These are phyloP conservation scores for Colletotrichum neosansevieriae DNA, from an alignment of 2,329 filamentous ascomycete species.

Conservation along the genomic window DNA sequence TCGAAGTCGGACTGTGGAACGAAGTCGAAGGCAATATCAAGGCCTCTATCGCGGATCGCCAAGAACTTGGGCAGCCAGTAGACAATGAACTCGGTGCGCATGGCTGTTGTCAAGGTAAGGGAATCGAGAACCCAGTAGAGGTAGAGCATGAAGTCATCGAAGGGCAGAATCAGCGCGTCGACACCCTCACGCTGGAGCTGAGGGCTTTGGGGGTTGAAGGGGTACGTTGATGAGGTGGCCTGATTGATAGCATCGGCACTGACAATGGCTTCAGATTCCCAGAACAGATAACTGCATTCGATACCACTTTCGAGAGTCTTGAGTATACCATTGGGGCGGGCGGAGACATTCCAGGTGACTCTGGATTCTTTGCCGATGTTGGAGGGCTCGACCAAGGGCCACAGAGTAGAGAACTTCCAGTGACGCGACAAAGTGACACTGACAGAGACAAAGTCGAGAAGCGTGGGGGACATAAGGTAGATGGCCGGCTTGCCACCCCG, in stretches of 20 bases:
- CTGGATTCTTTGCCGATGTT: background rate
- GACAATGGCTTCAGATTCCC: conserved; percentile 15
- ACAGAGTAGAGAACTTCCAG: conserved; percentile 14
- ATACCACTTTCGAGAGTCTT: background rate
- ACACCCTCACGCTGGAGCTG: background rate
- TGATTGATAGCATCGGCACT: background rate
- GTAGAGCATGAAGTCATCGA: conserved; percentile 23
- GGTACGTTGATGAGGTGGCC: background rate
- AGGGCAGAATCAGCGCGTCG: background rate
- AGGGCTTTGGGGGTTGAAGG: conserved; percentile 11
- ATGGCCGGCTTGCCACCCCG: conserved; percentile 7
- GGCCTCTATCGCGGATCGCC: conserved; percentile 9
- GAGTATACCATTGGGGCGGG: background rate
- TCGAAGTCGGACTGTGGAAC: conserved; percentile 16
- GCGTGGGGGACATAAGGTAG: background rate
- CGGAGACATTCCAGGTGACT: conserved; percentile 1
- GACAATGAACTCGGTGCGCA: conserved; percentile 40
- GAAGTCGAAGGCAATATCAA: conserved; percentile 39
- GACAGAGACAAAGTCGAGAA: background rate
- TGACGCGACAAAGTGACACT: background rate
- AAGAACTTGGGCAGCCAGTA: conserved; percentile 38
- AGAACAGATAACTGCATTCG: conserved; percentile 18
- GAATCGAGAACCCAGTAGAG: conserved; percentile 29
- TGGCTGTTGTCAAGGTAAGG: conserved; percentile 30
- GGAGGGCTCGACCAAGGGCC: background rate